Conservation (phyloP, 2,329 filamentous ascomycete species). For the Fusarium devonianum region DNA sequence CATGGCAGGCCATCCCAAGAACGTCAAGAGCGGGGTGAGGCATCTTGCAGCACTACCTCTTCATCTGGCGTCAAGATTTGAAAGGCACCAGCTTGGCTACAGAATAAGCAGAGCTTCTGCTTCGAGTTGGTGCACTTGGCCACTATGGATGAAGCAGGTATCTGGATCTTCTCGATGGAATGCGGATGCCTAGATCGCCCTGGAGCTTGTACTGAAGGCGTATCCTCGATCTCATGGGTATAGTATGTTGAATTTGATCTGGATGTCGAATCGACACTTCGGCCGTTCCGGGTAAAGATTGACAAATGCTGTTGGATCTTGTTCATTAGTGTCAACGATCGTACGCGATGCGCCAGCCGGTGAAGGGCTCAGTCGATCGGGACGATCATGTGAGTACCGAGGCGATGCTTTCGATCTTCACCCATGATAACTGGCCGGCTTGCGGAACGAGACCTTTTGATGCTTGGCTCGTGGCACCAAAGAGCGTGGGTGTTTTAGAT, state of each 20-base stretch:
- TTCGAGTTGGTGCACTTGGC: conserved; percentile 16
- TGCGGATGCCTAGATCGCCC: conserved; percentile 20
- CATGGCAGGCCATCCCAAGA: conserved; percentile 14
- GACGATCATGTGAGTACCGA: too few relatives aligned
- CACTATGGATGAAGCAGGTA: conserved; percentile 14
- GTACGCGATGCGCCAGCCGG: conserved; percentile 2
- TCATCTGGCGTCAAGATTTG: conserved; percentile 5
- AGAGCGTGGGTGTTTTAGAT: conserved; percentile 20
- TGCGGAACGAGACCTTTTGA: conserved; percentile 5
- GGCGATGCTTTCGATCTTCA: too few relatives aligned
- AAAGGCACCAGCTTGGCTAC: conserved; percentile 1
- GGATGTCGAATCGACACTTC: conserved; percentile 3
- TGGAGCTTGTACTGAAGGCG: conserved; percentile 4
- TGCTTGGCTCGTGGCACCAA: conserved; percentile 14
- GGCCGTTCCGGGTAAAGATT: conserved; percentile 5
- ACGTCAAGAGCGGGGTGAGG: conserved; percentile 18
- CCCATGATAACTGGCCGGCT: too few relatives aligned
- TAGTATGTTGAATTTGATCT: too few relatives aligned
- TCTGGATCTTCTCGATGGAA: conserved; percentile 1
- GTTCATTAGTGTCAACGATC: not conserved
- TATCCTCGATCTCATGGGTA: too few relatives aligned
- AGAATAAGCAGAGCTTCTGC: conserved; percentile 6
- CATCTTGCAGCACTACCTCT: conserved; percentile 16
- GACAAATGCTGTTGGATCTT: not conserved
- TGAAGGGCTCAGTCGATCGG: not conserved